These are phyloP conservation scores for Madurella mycetomatis DNA, from an alignment of 2,329 filamentous ascomycete genomes.

Conservation along the genomic window DNA sequence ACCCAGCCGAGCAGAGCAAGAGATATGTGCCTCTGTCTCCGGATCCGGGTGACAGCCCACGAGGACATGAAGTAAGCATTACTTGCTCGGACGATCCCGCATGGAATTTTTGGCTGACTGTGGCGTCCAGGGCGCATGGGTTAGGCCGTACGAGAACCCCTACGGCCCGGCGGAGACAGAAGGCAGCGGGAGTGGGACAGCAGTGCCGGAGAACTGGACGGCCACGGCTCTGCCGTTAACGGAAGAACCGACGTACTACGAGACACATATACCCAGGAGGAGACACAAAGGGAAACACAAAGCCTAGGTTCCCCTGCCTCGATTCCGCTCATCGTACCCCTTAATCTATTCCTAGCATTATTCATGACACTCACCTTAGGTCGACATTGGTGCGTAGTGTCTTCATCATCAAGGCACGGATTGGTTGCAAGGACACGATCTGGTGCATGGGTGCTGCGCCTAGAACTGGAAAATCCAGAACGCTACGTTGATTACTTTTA, in stretches of 20 bases:
- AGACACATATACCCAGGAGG: not conserved
- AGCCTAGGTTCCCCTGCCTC: not conserved
- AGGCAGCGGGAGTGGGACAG: slow-evolving; percentile 14
- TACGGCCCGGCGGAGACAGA: slow-evolving; percentile 12
- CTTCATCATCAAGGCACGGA: too few relatives aligned
- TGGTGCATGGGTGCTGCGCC: too few relatives aligned
- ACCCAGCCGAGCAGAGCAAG: slow-evolving; percentile 8
- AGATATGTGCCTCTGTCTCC: slow-evolving; percentile 5
- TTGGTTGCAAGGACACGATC: too few relatives aligned
- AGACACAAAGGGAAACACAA: not conserved
- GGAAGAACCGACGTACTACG: not conserved
- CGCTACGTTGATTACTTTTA: too few relatives aligned
- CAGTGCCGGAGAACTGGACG: slow-evolving; percentile 17
- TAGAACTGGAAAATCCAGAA: too few relatives aligned
- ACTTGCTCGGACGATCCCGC: not conserved
- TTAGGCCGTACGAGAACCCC: slow-evolving; percentile 10
- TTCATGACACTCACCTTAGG: too few relatives aligned
- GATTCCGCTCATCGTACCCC: not conserved
- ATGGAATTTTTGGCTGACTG: not conserved
- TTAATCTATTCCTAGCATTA: too few relatives aligned
- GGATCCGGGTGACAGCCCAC: not conserved
- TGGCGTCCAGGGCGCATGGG: slow-evolving; percentile 4
- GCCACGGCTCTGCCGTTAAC: slow-evolving; percentile 1
- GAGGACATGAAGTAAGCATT: slow-evolving; percentile 9
- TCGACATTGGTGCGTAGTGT: too few relatives aligned